Evolutionary conservation across 2,329 filamentous ascomycete species (phyloP), one percentile per base, ranked within the genome.

Genomic region (Aspergillus latus): DNA sequence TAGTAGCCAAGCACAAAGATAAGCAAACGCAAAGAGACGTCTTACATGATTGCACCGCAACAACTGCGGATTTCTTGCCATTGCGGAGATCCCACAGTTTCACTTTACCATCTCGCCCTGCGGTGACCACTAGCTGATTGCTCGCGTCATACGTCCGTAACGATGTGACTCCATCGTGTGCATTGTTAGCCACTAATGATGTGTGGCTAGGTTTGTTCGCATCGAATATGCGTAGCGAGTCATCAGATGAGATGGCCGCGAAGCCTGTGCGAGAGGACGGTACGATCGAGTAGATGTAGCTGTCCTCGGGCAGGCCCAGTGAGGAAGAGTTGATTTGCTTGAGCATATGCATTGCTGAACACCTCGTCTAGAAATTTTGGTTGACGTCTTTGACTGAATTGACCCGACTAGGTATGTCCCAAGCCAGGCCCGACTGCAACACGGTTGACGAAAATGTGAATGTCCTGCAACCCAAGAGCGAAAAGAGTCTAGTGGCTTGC

Each of bases 211-310:
- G 66, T 47, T 66, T 65, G 40, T 66, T 59, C 30, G 69, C 70
- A 62, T 76, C 73, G 57, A 78, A 72, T 6, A 75, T 59, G 13
- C 75, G 72, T 49, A 78, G 64, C 15, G 76, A 78, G 63, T 78
- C 74, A 66, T 78, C 75, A 15, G 76, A 78, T 6, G 75, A 75
- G 54, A 78, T 78, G 42, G 72, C 74, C 11, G 74, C 74, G 44
- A 78, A 69, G 6, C 65, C 63, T 26, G 63, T 64, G 26, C 64
- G 59, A 11, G 66, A 66, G 6, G 66, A 65, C 2, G 67, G 59
- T 4, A 68, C 63, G 49, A 78, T 66, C 8, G 69, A 68, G 62
- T 78, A 78, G 61, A 78, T 77, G 66, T 78, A 78, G 58, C 69
- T 76, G 30, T 71, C 70, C 37, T 68, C 52, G 1, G 74, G 70